phyloP scores from a whole-genome alignment of 805 yeast species.

The Saccharomycopsis microspora region DNA sequence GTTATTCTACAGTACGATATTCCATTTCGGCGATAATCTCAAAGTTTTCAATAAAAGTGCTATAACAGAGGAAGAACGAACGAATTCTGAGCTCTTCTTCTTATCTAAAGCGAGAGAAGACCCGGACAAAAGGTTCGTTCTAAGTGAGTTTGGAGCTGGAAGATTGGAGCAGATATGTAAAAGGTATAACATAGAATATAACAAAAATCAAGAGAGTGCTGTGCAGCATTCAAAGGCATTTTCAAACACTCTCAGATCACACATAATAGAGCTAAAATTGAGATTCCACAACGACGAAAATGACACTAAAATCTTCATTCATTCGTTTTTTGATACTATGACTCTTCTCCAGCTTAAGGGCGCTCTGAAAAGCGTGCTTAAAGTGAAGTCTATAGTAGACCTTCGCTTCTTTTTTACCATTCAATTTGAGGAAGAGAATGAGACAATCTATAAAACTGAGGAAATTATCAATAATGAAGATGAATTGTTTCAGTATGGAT shows the following conservation, averaged over 20 bases:
- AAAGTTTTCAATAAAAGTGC: conserved; percentile 45
- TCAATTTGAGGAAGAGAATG: conserved; percentile 1
- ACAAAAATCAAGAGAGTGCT: too few species aligned
- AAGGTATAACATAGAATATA: too few species aligned
- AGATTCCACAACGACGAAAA: background rate
- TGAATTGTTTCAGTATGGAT: conserved; percentile 3
- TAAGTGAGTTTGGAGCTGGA: too few species aligned
- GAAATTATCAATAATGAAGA: background rate
- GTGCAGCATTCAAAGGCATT: background rate
- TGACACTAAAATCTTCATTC: background rate
- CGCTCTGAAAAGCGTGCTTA: conserved; percentile 1
- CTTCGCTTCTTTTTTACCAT: conserved; percentile 5
- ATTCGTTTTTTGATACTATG: background rate
- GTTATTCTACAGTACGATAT: conserved; percentile 15
- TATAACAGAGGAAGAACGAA: conserved; percentile 35
- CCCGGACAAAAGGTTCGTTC: background rate
- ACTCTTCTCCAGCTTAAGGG: conserved; percentile 9
- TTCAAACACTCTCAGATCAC: background rate
- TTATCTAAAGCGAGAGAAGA: conserved; percentile 34
- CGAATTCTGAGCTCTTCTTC: conserved; percentile 60
- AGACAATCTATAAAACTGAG: background rate
- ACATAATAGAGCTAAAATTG: background rate
- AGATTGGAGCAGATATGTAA: too few species aligned
- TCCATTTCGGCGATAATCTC: conserved; percentile 21
- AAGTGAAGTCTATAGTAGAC: conserved; percentile 1